Conservation (phyloP, 2,329 filamentous ascomycete genomes). For the Cordyceps javanica region DNA sequence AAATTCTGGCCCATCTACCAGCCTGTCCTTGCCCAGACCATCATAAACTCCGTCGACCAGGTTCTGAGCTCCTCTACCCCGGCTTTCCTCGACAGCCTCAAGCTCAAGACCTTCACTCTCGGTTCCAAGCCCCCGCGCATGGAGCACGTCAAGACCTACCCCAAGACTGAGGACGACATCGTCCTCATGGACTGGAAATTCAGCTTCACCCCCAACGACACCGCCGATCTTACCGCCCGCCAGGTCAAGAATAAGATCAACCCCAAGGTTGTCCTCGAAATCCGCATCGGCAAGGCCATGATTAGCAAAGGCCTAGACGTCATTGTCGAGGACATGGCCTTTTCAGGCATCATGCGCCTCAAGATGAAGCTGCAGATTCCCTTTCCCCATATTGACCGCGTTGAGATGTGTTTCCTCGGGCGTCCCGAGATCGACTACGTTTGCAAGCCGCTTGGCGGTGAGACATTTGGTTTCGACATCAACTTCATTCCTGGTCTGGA, state of each 20-base stretch:
- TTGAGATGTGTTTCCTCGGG: constrained; percentile 93
- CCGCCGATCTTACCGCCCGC: constrained; percentile 78
- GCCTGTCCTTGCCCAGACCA: constrained; percentile 83
- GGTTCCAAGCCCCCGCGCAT: constrained; percentile 92
- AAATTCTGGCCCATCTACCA: constrained; percentile 99
- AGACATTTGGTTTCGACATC: constrained; percentile 95
- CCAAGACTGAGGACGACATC: constrained; percentile 88
- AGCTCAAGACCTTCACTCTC: constrained; percentile 87
- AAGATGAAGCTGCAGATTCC: constrained; percentile 96
- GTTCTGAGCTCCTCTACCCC: constrained; percentile 90
- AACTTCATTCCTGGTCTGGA: constrained; percentile 97
- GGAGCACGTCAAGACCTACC: constrained; percentile 98
- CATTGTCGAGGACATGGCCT: constrained; percentile 97
- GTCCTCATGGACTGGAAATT: constrained; percentile 99
- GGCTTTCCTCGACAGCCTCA: constrained; percentile 85
- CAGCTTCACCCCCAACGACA: constrained; percentile 96
- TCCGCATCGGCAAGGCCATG: constrained; percentile 90
- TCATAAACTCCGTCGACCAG: constrained; percentile 92
- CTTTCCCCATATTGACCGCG: constrained; percentile 89
- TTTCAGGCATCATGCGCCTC: constrained; percentile 89
- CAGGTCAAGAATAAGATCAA: constrained; percentile 96
- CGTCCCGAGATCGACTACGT: constrained; percentile 90
- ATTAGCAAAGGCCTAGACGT: constrained; percentile 96
- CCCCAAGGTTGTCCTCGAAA: constrained; percentile 91
- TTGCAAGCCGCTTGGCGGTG: constrained; percentile 93